A percentile compares a stretch with the other conserved stretches of the same genome.
Conservation (phyloP, 2,329 filamentous ascomycete genomes). For the Colletotrichum sp. region DNA sequence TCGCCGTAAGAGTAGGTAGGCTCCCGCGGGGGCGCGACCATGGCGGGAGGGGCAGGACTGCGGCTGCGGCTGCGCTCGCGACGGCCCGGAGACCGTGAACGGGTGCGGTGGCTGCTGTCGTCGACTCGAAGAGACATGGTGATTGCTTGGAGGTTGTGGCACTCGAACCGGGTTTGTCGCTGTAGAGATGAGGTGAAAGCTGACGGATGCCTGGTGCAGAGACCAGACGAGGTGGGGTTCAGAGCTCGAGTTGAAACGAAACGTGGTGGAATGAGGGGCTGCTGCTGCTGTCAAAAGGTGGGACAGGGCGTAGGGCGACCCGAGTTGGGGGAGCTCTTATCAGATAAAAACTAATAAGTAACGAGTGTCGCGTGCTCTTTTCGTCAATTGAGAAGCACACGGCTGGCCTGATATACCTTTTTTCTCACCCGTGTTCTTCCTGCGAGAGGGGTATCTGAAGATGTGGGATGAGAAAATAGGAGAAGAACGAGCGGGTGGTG, state of each 20-base stretch:
- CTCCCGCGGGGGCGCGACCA: constrained; percentile 45
- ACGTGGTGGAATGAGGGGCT: constrained; percentile 10
- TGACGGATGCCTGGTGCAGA: not conserved
- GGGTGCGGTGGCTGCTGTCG: constrained; percentile 46
- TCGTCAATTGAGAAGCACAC: not conserved
- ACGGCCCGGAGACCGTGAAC: constrained; percentile 52
- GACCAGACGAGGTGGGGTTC: not conserved
- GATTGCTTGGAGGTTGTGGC: not conserved
- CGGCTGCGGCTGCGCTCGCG: constrained; percentile 40
- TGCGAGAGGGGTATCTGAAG: not conserved
- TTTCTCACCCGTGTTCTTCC: not conserved
- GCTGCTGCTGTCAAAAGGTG: not conserved
- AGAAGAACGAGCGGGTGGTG: not conserved
- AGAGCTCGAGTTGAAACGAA: constrained; percentile 18
- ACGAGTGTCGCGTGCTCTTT: constrained; percentile 1
- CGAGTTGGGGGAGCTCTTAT: not conserved
- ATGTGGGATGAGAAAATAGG: not conserved
- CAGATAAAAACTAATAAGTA: not conserved
- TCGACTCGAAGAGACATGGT: constrained; percentile 59
- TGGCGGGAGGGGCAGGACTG: constrained; percentile 31
- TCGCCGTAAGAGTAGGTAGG: constrained; percentile 46
- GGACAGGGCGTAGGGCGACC: not conserved
- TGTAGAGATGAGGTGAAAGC: not conserved
- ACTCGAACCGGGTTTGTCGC: constrained; percentile 11
- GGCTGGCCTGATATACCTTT: not conserved